Evolutionary conservation across 179 eudicot species (phyloP).

Genomic region (Gypsophila paniculata): DNA sequence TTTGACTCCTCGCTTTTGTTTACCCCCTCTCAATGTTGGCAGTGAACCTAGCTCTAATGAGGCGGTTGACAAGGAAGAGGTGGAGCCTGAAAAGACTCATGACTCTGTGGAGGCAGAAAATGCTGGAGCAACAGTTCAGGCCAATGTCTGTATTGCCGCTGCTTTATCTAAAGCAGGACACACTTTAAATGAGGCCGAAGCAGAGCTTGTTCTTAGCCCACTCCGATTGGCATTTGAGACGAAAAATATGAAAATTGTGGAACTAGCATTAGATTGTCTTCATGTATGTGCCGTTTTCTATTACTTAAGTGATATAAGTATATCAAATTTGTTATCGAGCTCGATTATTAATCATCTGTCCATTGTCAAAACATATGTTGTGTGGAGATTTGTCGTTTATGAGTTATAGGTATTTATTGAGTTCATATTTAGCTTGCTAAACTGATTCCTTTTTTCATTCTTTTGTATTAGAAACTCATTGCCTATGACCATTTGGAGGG

Average conservation of each 20-base stretch:
- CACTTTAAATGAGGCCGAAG: constrained; percentile 69
- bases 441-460: constrained; percentile 6
- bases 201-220: constrained; percentile 85
- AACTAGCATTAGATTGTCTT: constrained; percentile 90
- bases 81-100: constrained; percentile 38
- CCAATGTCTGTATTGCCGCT: constrained; percentile 43
- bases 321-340: constrained; percentile 5
- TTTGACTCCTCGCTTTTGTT: not conserved
- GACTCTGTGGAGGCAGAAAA: constrained; percentile 37
- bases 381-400: not conserved
- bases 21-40: constrained; percentile 20
- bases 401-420: not conserved
- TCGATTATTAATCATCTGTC: constrained; percentile 11
- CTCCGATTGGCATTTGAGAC: constrained; percentile 93
- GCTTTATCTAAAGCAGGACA: constrained; percentile 78
- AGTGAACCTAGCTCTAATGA: constrained; percentile 47
- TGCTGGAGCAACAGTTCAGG: constrained; percentile 27
- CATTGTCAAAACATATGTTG: constrained; percentile 10
- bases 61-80: constrained; percentile 38
- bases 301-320: constrained; percentile 1
- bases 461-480: constrained; percentile 76
- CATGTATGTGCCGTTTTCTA: constrained; percentile 57
- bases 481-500: constrained; percentile 97
- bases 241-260: constrained; percentile 68
- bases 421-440: not conserved